Evolutionary conservation across 768 basidiomycete species (phyloP).

Genomic region (Mrakia blollopis): DNA sequence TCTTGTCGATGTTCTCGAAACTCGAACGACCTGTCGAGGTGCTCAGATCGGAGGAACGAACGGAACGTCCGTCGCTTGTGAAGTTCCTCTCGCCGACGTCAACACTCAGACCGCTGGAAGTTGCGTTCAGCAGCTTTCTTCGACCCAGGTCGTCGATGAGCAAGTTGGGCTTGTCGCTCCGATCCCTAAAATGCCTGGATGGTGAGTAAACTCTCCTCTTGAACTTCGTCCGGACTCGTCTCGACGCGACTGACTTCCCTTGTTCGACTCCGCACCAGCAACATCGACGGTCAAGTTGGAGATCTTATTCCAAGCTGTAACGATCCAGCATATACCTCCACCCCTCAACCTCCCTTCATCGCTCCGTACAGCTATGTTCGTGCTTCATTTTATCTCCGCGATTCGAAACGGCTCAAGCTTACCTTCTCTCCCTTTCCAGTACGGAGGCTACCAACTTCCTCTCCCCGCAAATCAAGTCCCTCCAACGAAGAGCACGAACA

Average conservation of each 20-base stretch:
- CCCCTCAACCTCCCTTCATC: background rate
- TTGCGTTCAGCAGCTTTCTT: background rate
- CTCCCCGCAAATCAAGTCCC: background rate
- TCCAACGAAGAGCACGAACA: background rate
- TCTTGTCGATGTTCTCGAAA: constrained; percentile 1
- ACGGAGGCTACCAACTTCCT: background rate
- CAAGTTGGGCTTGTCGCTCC: background rate
- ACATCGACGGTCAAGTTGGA: background rate
- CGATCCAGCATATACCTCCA: background rate
- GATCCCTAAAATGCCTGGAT: background rate
- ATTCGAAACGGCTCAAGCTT: background rate
- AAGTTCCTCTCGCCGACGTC: background rate
- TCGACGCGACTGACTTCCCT: background rate
- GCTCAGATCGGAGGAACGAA: background rate
- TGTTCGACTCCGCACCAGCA: background rate
- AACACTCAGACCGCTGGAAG: background rate
- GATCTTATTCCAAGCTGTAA: background rate
- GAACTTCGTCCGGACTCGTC: background rate
- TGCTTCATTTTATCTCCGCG: background rate
- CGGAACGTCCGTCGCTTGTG: background rate
- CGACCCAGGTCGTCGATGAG: background rate
- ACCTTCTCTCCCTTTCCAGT: background rate
- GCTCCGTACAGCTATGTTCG: background rate
- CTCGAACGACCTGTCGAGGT: background rate
- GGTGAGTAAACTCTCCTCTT: background rate